A percentile compares a stretch with the other conserved stretches of the same genome.
Conservation (phyloP, 2,329 filamentous ascomycete species). For the Talaromyces sp. region DNA sequence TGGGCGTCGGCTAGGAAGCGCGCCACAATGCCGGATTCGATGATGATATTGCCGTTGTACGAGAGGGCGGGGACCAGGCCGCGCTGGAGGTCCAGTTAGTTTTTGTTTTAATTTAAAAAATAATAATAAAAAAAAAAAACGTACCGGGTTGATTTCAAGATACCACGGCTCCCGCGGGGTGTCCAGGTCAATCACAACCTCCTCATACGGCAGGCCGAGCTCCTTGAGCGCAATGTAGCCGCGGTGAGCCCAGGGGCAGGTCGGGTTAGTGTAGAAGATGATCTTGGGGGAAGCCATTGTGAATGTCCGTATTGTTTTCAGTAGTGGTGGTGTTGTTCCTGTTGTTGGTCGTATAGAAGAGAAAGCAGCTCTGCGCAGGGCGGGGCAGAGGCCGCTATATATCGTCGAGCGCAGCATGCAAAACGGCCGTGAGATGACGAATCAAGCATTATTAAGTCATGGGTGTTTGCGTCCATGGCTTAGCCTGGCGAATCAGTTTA, state of each 20-base stretch:
- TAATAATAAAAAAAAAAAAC: too few species aligned
- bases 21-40: slow-evolving; percentile 68
- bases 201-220: slow-evolving; percentile 61
- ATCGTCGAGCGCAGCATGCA: not conserved
- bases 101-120: too few species aligned
- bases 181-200: slow-evolving; percentile 67
- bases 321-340: not conserved
- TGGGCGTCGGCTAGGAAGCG: slow-evolving; percentile 67
- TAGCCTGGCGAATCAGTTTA: too few species aligned
- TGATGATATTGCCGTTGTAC: slow-evolving; percentile 66
- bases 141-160: slow-evolving; percentile 66
- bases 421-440: not conserved
- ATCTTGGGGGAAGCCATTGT: slow-evolving; percentile 46
- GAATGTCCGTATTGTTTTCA: not conserved
- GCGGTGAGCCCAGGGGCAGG: slow-evolving; percentile 71
- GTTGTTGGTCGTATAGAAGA: not conserved
- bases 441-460: not conserved
- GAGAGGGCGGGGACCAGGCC: slow-evolving; percentile 70
- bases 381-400: not conserved
- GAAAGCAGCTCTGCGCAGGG: not conserved
- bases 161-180: slow-evolving; percentile 69
- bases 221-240: slow-evolving; percentile 68
- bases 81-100: slow-evolving; percentile 36
- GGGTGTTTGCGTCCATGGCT: too few species aligned
- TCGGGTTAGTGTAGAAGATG: slow-evolving; percentile 65